Evolutionary conservation across 139 green algal genomes (phyloP).

Genomic region (Desmodesmus armatus): DNA sequence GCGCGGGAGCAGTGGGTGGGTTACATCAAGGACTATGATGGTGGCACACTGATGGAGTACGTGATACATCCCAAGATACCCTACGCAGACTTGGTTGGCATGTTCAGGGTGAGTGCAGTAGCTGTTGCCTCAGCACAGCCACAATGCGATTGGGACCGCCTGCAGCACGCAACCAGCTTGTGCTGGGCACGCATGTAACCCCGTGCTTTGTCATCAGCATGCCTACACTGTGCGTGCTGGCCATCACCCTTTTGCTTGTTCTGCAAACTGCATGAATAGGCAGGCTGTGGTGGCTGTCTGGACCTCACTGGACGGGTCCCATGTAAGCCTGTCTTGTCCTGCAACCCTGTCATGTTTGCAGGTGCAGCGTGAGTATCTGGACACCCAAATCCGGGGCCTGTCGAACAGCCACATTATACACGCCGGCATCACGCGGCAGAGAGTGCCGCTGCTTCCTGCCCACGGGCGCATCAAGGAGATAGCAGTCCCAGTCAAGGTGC

Average conservation of each 20-base stretch:
- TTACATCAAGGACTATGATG: constrained; percentile 99
- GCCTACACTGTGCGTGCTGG: no score
- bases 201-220: no score
- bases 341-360: not conserved
- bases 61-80: constrained; percentile 79
- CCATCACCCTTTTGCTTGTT: no score
- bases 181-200: no score
- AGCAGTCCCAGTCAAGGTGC: constrained; percentile 51
- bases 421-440: not conserved
- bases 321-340: not conserved
- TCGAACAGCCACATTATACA: constrained; percentile 85
- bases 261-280: no score
- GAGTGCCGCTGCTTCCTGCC: not conserved
- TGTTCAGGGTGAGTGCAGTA: constrained; percentile 50
- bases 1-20: constrained; percentile 82
- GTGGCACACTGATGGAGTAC: constrained; percentile 99
- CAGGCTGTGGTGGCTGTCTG: no score
- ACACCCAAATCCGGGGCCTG: constrained; percentile 68
- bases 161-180: no score
- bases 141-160: no score
- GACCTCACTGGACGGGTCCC: no score
- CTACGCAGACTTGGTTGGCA: constrained; percentile 69
- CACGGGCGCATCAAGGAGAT: constrained; percentile 18
- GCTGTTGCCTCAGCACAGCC: no score
- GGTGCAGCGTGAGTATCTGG: constrained; percentile 74